Conservation (phyloP, 192 early-diverging fungal genomes). For the Entophlyctis helioformis region DNA sequence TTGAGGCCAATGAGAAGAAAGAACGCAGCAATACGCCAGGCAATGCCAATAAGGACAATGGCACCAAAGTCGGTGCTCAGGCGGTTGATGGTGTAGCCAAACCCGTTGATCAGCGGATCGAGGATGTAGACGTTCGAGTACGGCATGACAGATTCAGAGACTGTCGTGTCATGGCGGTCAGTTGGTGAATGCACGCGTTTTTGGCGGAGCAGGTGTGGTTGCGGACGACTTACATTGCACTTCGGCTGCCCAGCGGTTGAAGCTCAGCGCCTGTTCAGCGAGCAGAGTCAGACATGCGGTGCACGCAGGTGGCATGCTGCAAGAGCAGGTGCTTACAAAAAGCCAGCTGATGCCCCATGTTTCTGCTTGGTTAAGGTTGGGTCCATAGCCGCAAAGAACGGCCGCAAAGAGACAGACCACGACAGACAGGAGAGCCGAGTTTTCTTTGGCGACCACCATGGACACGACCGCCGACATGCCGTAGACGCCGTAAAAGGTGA, state of each 20-base stretch:
- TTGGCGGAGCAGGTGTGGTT: no score
- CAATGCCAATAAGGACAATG: constrained; percentile 21
- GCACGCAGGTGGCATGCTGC: no score
- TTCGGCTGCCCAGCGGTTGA: constrained; percentile 35
- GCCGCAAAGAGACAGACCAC: constrained; percentile 28
- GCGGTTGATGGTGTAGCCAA: no score
- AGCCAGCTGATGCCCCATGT: constrained; percentile 16
- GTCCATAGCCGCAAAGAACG: constrained; percentile 38
- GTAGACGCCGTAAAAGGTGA: constrained; percentile 34
- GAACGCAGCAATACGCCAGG: constrained; percentile 41
- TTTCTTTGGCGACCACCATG: constrained; percentile 23
- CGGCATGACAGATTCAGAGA: constrained; percentile 25
- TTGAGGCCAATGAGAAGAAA: constrained; percentile 38
- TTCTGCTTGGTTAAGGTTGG: constrained; percentile 16
- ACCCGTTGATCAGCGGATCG: constrained; percentile 49
- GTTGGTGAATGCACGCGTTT: no score
- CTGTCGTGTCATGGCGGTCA: constrained; percentile 21
- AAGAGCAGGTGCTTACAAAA: no score
- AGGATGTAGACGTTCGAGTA: constrained; percentile 47
- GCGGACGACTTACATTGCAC: no score
- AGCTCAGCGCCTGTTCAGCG: constrained; percentile 27
- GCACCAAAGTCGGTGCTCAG: no score
- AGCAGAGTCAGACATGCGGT: no score
- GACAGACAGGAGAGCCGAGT: constrained; percentile 22
- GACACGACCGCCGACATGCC: constrained; percentile 29